Evolutionary conservation across 768 basidiomycete species (phyloP).

Genomic region (Exidia glandulosa): DNA sequence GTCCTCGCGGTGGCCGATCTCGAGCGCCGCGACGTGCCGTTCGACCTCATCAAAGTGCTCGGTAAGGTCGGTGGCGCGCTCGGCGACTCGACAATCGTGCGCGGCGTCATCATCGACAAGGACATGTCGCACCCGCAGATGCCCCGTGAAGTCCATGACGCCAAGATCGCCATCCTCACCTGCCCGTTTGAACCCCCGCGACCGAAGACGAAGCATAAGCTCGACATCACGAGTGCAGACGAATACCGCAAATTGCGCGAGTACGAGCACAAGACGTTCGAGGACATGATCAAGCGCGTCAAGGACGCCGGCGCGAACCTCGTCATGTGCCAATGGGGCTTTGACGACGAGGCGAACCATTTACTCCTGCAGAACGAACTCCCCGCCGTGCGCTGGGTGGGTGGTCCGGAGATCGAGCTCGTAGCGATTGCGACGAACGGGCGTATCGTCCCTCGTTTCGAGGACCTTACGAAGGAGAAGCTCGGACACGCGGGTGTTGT

Average conservation of each 20-base stretch:
- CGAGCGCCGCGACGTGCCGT: conserved; percentile 87
- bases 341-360: conserved; percentile 99
- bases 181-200: conserved; percentile 99
- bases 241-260: conserved; percentile 91
- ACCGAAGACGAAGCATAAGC: conserved; percentile 98
- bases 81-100: conserved; percentile 89
- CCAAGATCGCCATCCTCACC: conserved; percentile 90
- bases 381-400: conserved; percentile 97
- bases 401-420: conserved; percentile 98
- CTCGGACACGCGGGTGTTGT: conserved; percentile 90
- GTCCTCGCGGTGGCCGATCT: conserved; percentile 92
- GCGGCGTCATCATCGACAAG: conserved; percentile 97
- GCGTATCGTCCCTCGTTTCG: conserved; percentile 95
- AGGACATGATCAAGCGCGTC: conserved; percentile 92
- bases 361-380: conserved; percentile 95
- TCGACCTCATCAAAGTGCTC: conserved; percentile 98
- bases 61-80: conserved; percentile 97
- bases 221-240: conserved; percentile 93
- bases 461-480: conserved; percentile 85
- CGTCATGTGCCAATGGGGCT: conserved; percentile 99
- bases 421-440: conserved; percentile 98
- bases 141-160: conserved; percentile 81
- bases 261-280: conserved; percentile 95
- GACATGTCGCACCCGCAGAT: conserved; percentile 99
- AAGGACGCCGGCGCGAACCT: conserved; percentile 96